Evolutionary conservation across 148 eudicot species (phyloP).

Genomic region (Polygonum aviculare): DNA sequence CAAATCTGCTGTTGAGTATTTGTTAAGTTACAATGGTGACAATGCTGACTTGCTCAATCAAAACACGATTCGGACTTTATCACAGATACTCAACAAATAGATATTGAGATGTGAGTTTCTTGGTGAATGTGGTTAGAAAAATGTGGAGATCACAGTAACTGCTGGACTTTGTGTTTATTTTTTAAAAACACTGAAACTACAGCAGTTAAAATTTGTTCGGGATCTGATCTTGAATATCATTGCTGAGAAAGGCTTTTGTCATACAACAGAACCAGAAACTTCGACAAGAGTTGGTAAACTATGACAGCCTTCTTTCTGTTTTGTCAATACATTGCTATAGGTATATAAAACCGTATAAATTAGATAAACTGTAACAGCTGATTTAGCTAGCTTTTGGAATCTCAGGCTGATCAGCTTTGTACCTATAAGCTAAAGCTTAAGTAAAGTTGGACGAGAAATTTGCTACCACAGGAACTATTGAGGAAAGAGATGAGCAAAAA

Average conservation of each 20-base stretch:
- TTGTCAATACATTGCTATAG: not conserved
- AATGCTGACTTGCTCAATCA: too few species aligned
- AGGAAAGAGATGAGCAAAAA: not conserved
- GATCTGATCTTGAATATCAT: too few species aligned
- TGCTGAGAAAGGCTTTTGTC: too few species aligned
- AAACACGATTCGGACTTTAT: too few species aligned
- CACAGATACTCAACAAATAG: not conserved
- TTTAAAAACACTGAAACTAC: too few species aligned
- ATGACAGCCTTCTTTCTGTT: not conserved
- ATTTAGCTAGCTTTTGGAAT: not conserved
- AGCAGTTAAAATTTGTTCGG: too few species aligned
- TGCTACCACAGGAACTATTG: not conserved
- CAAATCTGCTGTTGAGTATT: slow-evolving; percentile 25
- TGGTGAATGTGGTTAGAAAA: too few species aligned
- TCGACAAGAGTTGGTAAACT: not conserved
- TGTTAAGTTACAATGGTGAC: not conserved
- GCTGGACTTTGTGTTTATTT: too few species aligned
- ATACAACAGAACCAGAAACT: too few species aligned
- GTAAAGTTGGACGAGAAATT: not conserved
- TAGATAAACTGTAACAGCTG: not conserved
- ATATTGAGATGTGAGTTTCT: too few species aligned
- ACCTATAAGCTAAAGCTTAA: not conserved
- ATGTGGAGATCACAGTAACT: too few species aligned
- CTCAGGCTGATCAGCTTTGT: not conserved
- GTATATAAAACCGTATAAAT: too few species aligned